phyloP scores from a whole-genome alignment of 805 yeast genomes.

The Yamadazyma insecticola region DNA sequence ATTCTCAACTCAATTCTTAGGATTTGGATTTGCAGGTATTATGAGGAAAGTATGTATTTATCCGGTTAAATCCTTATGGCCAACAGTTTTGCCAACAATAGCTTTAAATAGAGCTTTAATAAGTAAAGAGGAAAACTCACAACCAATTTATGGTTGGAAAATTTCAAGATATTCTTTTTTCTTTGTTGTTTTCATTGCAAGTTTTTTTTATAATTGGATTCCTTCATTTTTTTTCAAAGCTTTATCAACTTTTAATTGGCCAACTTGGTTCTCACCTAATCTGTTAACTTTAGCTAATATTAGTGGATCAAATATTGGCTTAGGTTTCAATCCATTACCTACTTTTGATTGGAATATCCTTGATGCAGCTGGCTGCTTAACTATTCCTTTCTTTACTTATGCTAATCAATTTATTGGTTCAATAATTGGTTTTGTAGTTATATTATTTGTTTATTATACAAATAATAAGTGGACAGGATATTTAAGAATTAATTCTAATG shows the following conservation, averaged over 20 bases:
- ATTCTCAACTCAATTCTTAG: constrained; percentile 56
- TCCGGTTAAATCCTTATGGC: constrained; percentile 41
- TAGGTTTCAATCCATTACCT: constrained; percentile 40
- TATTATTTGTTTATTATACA: constrained; percentile 36
- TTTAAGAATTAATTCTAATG: constrained; percentile 50
- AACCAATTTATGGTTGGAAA: constrained; percentile 32
- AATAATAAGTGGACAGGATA: constrained; percentile 48
- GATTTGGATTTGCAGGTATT: constrained; percentile 64
- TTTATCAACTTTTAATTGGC: constrained; percentile 40
- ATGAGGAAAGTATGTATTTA: constrained; percentile 51
- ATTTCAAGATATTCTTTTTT: constrained; percentile 40
- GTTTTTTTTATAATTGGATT: constrained; percentile 40
- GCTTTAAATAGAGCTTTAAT: constrained; percentile 40
- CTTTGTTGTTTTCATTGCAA: constrained; percentile 24
- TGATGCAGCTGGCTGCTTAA: constrained; percentile 33
- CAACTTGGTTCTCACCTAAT: constrained; percentile 38
- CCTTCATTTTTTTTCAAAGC: constrained; percentile 38
- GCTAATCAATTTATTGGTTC: constrained; percentile 37
- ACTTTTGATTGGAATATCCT: constrained; percentile 41
- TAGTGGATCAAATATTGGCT: constrained; percentile 32
- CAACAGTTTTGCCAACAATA: constrained; percentile 39
- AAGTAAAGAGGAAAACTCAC: constrained; percentile 16
- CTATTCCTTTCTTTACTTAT: constrained; percentile 41
- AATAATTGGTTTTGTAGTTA: constrained; percentile 27
- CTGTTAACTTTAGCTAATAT: constrained; percentile 38